Evolutionary conservation across 106 monocot species (phyloP), one percentile per base, ranked within the genome.

Genomic region (Vanilla planifolia): DNA sequence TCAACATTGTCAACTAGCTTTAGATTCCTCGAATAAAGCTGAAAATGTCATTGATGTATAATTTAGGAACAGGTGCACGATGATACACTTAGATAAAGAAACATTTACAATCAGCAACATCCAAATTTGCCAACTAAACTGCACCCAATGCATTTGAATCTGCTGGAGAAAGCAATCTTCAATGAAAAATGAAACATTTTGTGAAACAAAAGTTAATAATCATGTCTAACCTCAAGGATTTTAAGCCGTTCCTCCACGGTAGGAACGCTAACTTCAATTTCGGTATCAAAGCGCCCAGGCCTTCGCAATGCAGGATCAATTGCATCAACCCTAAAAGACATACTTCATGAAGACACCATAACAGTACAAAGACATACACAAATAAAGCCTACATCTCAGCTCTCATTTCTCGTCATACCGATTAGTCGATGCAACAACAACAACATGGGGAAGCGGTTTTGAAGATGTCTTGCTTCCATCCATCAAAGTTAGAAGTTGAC

Each of bases 271-370:
- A 96, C 73, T 79, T 96, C 87, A 66, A 96, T 69, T 72, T 91
- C 96, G 40, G 70, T 79, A 64, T 91, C 96, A 68, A 96, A 96
- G 37, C 96, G 76, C 8, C 91, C 91, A 22, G 78, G 79, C 59
- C 96, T 90, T 52, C 96, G 59, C 67, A 96, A 52, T 45, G 95
- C 90, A 57, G 81, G 86, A 79, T 96, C 96, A 66, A 96, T 75
- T 1, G 55, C 84, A 81, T 70, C 60, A 29, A 70, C 52, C 41
- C 61, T 62, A 53, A 13, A 61, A 42, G 51, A 11, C 50, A 69
- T 19, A 46, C 24, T 17, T 20, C 20, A 30, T 17, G 33, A 36
- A 59, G 10, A 16, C 26, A 41, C 36, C 35, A 59, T 9, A 39
- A 21, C 9, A 35, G 8, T 35, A 19, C 4, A 13, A 16, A 48